A percentile compares a stretch with the other conserved stretches of the same genome.
phyloP scores from a whole-genome alignment of 129 eudicot species.

The Apium graveolens region DNA sequence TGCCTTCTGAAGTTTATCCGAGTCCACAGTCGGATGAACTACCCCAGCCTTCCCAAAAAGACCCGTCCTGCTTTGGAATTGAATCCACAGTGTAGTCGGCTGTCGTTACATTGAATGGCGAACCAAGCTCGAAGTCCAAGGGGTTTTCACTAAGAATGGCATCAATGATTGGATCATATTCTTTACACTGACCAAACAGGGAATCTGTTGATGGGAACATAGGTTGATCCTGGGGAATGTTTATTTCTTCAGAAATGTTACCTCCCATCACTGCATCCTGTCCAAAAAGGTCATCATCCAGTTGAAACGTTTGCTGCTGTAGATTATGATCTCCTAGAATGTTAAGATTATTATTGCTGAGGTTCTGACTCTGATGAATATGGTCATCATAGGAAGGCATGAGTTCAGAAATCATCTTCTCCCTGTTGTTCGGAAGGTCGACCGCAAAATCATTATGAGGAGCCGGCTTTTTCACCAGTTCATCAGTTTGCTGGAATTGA shows the following conservation, averaged over 20 bases:
- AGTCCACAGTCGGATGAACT: too few species aligned
- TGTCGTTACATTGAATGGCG: too few species aligned
- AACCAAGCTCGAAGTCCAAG: too few species aligned
- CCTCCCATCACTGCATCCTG: constrained; percentile 21
- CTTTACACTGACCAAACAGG: constrained; percentile 32
- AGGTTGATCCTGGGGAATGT: constrained; percentile 19
- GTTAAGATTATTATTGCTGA: constrained; percentile 17
- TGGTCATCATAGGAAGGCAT: too few species aligned
- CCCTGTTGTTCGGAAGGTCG: constrained; percentile 53
- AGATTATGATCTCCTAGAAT: constrained; percentile 21
- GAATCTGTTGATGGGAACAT: constrained; percentile 21
- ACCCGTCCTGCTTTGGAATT: too few species aligned
- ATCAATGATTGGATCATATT: constrained; percentile 26
- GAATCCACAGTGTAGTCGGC: too few species aligned
- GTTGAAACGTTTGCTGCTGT: constrained; percentile 24
- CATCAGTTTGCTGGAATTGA: constrained; percentile 28
- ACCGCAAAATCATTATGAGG: constrained; percentile 23
- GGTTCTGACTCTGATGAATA: constrained; percentile 29
- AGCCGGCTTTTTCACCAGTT: constrained; percentile 25
- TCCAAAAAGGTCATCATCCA: constrained; percentile 24
- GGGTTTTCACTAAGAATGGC: constrained; percentile 26
- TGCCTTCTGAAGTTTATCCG: too few species aligned
- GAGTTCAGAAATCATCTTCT: too few species aligned
- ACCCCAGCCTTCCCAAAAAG: too few species aligned
- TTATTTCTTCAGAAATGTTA: constrained; percentile 20